phyloP scores from a whole-genome alignment of 106 monocot species.

The Dioscorea dumetorum region DNA sequence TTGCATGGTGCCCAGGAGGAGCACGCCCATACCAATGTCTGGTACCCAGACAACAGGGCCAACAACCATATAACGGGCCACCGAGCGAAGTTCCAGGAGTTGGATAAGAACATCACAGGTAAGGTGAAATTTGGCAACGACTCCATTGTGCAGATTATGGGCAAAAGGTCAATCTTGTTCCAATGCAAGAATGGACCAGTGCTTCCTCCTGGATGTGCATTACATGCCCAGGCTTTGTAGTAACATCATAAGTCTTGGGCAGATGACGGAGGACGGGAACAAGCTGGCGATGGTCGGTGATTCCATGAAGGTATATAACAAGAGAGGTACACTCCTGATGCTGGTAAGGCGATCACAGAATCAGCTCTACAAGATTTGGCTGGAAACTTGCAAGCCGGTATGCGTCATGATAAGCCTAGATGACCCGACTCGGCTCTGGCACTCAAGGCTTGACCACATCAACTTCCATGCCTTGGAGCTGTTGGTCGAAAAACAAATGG shows the following conservation, averaged over 20 bases:
- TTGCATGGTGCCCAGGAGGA: no score
- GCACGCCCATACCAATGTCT: no score
- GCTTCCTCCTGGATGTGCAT: neutral
- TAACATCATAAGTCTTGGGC: conserved; percentile 10
- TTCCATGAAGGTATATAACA: neutral
- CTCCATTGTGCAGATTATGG: conserved; percentile 7
- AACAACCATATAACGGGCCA: neutral
- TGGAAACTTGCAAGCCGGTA: neutral
- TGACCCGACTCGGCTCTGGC: conserved; percentile 6
- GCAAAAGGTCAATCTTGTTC: conserved; percentile 6
- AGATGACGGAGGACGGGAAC: no score
- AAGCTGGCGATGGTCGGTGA: conserved; percentile 1
- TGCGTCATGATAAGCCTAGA: conserved; percentile 1
- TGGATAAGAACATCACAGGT: conserved; percentile 3
- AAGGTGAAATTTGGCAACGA: conserved; percentile 3
- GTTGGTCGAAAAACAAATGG: conserved; percentile 2
- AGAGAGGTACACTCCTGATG: neutral
- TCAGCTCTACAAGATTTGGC: conserved; percentile 3
- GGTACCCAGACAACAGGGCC: neutral
- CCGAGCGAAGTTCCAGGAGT: conserved; percentile 1
- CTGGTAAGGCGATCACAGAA: neutral
- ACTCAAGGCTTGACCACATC: conserved; percentile 3
- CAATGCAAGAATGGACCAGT: conserved; percentile 1
- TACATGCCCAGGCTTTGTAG: conserved; percentile 3
- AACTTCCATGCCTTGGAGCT: conserved; percentile 6